phyloP scores from a whole-genome alignment of 805 yeast genomes.

The Yarrowia sp. region DNA sequence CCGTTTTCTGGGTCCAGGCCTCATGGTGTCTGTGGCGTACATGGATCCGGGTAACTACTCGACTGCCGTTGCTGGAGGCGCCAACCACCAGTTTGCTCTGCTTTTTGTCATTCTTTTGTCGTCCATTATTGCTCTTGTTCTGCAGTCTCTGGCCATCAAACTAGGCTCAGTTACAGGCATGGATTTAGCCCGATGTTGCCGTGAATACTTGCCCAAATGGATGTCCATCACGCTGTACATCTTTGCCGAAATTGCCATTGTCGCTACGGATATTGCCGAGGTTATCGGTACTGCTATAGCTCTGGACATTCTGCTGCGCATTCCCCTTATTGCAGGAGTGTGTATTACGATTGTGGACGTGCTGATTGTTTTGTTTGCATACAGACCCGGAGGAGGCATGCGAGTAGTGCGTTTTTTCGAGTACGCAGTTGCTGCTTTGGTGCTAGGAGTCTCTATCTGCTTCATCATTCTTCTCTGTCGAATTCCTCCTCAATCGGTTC shows the following conservation, averaged over 20 bases:
- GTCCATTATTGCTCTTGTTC: conserved; percentile 79
- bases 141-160: conserved; percentile 81
- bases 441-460: conserved; percentile 78
- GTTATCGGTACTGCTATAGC: conserved; percentile 98
- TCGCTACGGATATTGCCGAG: conserved; percentile 95
- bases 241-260: conserved; percentile 84
- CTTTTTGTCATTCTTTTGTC: conserved; percentile 75
- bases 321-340: conserved; percentile 83
- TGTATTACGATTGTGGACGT: conserved; percentile 83
- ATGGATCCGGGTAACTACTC: conserved; percentile 98
- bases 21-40: conserved; percentile 91
- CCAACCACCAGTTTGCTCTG: conserved; percentile 74
- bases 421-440: conserved; percentile 70
- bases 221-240: conserved; percentile 53
- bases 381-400: conserved; percentile 81
- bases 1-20: conserved; percentile 86
- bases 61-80: conserved; percentile 92
- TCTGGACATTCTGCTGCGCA: conserved; percentile 70
- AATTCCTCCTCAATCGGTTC: conserved; percentile 52
- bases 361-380: conserved; percentile 77
- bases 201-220: conserved; percentile 62
- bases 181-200: conserved; percentile 84
- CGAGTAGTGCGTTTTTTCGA: conserved; percentile 75
- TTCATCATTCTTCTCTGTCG: conserved; percentile 74
- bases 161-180: conserved; percentile 92